phyloP scores from a whole-genome alignment of 2,329 filamentous ascomycete species.

The Paecilomyces formosus region DNA sequence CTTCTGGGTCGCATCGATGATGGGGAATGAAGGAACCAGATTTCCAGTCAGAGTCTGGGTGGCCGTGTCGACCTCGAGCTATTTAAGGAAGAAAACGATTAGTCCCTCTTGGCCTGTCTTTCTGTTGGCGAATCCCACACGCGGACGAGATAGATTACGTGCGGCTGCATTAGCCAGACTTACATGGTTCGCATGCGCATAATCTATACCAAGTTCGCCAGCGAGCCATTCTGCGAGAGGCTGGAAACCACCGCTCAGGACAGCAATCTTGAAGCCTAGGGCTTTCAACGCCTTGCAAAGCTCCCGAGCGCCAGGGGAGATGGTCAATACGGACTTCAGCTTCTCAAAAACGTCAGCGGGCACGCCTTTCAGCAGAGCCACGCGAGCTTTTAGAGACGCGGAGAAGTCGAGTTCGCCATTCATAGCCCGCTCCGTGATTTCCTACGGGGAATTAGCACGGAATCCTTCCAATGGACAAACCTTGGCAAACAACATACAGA shows the following conservation, averaged over 20 bases:
- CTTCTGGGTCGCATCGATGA: conserved; percentile 55
- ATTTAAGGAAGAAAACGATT: not conserved
- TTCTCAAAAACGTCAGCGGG: conserved; percentile 70
- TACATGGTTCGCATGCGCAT: conserved; percentile 81
- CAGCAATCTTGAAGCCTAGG: conserved; percentile 79
- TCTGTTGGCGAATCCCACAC: not conserved
- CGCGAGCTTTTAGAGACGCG: conserved; percentile 70
- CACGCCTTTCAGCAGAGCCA: conserved; percentile 73
- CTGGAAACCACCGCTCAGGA: conserved; percentile 86
- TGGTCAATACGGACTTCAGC: conserved; percentile 65
- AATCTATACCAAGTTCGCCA: conserved; percentile 70
- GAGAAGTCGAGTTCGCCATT: conserved; percentile 92
- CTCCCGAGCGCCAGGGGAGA: conserved; percentile 72
- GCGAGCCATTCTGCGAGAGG: conserved; percentile 85
- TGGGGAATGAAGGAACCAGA: conserved; percentile 45
- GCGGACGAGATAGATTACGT: not conserved
- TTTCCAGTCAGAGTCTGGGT: conserved; percentile 50
- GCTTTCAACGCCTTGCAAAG: conserved; percentile 67
- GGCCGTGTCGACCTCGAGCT: conserved; percentile 43
- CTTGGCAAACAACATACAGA: conserved; percentile 39
- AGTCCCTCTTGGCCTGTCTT: not conserved
- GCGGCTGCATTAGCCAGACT: conserved; percentile 7
- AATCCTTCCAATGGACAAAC: not conserved
- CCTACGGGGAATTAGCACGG: conserved; percentile 24
- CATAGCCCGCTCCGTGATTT: conserved; percentile 92